These are phyloP conservation scores for Picea sitchensis DNA, from an alignment of 75 land plant genomes.

Conservation along the genomic window DNA sequence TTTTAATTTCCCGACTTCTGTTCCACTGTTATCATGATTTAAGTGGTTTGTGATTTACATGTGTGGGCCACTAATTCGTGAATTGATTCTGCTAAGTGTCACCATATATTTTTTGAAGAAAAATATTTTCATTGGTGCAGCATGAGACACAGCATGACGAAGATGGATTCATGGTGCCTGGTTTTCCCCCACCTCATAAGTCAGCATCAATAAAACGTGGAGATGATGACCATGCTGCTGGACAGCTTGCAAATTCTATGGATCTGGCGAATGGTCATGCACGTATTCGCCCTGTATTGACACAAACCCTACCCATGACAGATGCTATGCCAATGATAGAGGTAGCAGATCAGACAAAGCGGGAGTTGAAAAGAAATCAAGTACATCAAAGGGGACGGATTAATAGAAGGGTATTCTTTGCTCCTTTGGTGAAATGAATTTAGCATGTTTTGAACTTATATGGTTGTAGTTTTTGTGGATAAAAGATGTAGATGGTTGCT, in stretches of 20 bases:
- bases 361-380: conserved; percentile 34
- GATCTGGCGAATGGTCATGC: conserved; percentile 38
- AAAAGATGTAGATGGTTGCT: background rate
- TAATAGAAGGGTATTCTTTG: conserved; percentile 35
- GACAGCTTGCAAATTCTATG: conserved; percentile 52
- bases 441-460: background rate
- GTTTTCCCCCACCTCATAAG: conserved; percentile 24
- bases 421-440: background rate
- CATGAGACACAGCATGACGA: conserved; percentile 62
- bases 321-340: conserved; percentile 29
- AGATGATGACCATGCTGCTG: conserved; percentile 42
- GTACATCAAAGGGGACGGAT: conserved; percentile 33
- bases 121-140: conserved; percentile 25
- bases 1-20: background rate
- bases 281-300: conserved; percentile 20
- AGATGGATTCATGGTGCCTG: conserved; percentile 47
- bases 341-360: conserved; percentile 26
- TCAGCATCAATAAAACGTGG: conserved; percentile 36
- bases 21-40: background rate
- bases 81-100: background rate
- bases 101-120: background rate
- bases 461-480: background rate
- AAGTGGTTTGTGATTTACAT: background rate
- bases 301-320: conserved; percentile 18
- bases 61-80: background rate